Base-by-base conservation (phyloP, 805 yeast species). In the Metschnikowia lochheadii region DNA sequence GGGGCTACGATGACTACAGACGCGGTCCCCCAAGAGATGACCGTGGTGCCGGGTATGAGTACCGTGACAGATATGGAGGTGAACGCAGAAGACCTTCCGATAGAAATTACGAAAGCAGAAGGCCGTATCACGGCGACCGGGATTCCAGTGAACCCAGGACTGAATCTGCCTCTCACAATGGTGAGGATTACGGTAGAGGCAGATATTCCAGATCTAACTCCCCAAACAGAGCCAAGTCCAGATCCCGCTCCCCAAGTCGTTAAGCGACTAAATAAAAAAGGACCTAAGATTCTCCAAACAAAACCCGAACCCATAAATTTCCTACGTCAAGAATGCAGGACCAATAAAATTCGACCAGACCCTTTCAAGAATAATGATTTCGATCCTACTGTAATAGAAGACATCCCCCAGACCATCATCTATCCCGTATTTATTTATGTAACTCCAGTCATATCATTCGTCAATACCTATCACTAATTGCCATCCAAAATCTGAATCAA, bases 191-290 rank as follows among this genome's bases (percentile, higher is more conserved):
- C 45, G 55, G 52, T 26, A 53, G 64, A 35, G 63, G 66, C 31
- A 63, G 67, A 26, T 65, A 59, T 44, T 61, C 69, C 5, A 60
- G 73, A 49, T 64, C 72, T 26, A 70, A 69, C 15, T 65, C 73
- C 11, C 62, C 56, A 6, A 62, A 65, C 56, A 64, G 73, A 48
- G 69, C 67, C 20, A 63, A 69, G 51, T 68, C 73, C 43, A 64
- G 76, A 58, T 71, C 76, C 20, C 75, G 77, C 11, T 62, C 66
- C 31, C 62, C 65, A 36, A 56, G 61, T 45, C 58, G 62, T 35
- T 62, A 60, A 51, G 52, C 15, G 21, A 20, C 40, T 15, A 17
- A n/a, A 39, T 14, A n/a, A 39, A 39, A 21, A 21, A 18, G 40
- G 23, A 39, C 31, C 41, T 8, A 21, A 21, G 6, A 38, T 18